Evolutionary conservation across 176 grass and related monocot species (phyloP).

Genomic region (Avena eriantha): DNA sequence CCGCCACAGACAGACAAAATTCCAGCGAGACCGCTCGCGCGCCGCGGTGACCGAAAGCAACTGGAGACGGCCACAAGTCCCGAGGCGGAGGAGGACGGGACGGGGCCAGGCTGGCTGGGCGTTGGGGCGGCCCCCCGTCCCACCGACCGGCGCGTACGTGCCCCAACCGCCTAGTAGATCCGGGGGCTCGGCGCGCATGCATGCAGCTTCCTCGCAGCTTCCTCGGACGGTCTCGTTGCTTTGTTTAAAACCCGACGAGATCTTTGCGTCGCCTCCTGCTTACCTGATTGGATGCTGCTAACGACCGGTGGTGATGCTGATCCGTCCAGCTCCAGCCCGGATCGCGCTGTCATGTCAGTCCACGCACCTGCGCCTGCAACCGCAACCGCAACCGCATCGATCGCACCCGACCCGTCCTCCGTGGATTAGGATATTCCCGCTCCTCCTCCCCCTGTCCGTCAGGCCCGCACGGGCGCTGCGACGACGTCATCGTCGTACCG

Average conservation of each 20-base stretch:
- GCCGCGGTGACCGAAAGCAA: too few relatives aligned
- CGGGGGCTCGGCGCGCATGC: slow-evolving; percentile 42
- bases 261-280: slow-evolving; percentile 1
- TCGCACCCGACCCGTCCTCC: neutral
- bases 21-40: too few relatives aligned
- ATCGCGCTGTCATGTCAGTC: slow-evolving; percentile 21
- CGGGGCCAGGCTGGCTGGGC: slow-evolving; percentile 43
- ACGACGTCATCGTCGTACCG: too few relatives aligned
- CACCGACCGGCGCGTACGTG: slow-evolving; percentile 45
- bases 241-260: slow-evolving; percentile 16
- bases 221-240: slow-evolving; percentile 3
- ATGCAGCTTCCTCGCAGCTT: slow-evolving; percentile 59
- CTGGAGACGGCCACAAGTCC: neutral
- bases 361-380: too few relatives aligned
- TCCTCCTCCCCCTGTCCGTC: too few relatives aligned
- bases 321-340: neutral
- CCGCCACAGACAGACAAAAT: neutral
- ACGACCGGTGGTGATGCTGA: neutral
- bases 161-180: slow-evolving; percentile 24
- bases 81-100: neutral
- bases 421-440: neutral
- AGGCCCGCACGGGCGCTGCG: neutral
- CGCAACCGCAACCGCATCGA: neutral
- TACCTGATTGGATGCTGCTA: neutral
- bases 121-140: slow-evolving; percentile 38